Evolutionary conservation across 352 stramenopile species (phyloP), one percentile per base, ranked within the genome.

Genomic region (Phytopythium cucurbitacearum): DNA sequence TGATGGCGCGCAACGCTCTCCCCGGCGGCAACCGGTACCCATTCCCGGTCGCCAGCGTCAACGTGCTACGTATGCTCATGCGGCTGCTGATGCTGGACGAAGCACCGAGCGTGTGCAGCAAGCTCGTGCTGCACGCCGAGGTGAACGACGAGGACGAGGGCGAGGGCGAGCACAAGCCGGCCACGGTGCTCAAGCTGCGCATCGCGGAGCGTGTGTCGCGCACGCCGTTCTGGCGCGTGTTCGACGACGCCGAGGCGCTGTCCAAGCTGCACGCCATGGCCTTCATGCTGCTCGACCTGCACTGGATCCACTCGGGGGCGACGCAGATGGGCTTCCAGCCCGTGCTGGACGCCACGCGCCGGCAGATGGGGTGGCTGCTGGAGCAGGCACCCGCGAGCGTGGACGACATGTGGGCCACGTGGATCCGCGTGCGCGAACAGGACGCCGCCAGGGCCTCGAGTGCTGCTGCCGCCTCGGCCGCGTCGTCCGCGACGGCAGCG

Each of bases 261-360:
- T 75, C 71, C 42, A 86, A 91, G 69, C 62, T 93, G 34, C 80
- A 90, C 35, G 67, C 74, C n/a, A 91, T 93, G 83, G 76, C 82
- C 36, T 93, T 93, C 60, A 91, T 90, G 83, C 64, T 91, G 51
- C 65, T 93, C 38, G 80, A 93, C 46, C 55, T 93, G 40, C 80
- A 93, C 58, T 91, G 78, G 80, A 62, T 91, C 38, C 78, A 87
- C 61, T 88, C 80, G 4, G 83, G 80, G 11, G 80, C 80, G 11
- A 91, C 80, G 35, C 83, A 93, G 48, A 91, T 93, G 83, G 80
- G 83, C 1, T 93, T 93, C 64, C 76, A 91, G 51, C 79, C 83
- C 3, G 76, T 91, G 36, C 57, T 91, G 33, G 83, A 94, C 56
- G 73, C 80, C 15, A 94, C 80, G 10, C 69, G 80, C 52, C 76